These are phyloP conservation scores for Marasmius fiardii DNA, from an alignment of 1,284 basidiomycete genomes.

Conservation along the genomic window DNA sequence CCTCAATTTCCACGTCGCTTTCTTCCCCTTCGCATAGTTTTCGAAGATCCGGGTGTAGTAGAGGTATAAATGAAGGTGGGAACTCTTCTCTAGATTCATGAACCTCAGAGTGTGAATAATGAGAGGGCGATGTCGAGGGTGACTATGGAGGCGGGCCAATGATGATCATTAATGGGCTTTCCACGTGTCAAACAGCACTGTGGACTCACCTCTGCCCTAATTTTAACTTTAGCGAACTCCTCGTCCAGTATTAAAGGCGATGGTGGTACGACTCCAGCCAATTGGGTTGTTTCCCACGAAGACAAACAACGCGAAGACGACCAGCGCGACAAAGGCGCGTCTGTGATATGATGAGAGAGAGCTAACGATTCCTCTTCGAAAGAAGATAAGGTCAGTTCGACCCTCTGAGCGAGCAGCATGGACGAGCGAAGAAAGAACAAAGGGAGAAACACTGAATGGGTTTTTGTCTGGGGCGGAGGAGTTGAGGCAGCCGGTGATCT, in stretches of 20 bases:
- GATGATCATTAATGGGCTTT: background rate
- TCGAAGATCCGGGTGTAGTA: background rate
- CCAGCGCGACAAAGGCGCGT: background rate
- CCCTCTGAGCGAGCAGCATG: conserved; percentile 1
- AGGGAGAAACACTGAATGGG: no score
- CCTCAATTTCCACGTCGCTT: background rate
- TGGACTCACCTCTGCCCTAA: background rate
- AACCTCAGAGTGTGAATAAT: background rate
- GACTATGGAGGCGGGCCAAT: background rate
- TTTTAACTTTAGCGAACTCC: background rate
- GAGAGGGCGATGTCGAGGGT: background rate
- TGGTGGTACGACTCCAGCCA: background rate
- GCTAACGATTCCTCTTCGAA: background rate
- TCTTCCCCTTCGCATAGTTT: background rate
- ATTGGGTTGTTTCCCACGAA: background rate
- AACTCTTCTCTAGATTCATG: background rate
- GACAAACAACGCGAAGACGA: background rate
- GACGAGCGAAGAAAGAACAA: background rate
- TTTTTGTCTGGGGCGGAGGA: background rate
- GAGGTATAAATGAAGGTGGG: background rate
- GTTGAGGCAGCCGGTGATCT: no score
- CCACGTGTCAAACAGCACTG: background rate
- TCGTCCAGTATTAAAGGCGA: background rate
- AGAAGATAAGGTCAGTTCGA: background rate
- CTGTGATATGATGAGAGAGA: background rate